phyloP scores from a whole-genome alignment of 768 basidiomycete genomes.

The Termitomyces sp. region DNA sequence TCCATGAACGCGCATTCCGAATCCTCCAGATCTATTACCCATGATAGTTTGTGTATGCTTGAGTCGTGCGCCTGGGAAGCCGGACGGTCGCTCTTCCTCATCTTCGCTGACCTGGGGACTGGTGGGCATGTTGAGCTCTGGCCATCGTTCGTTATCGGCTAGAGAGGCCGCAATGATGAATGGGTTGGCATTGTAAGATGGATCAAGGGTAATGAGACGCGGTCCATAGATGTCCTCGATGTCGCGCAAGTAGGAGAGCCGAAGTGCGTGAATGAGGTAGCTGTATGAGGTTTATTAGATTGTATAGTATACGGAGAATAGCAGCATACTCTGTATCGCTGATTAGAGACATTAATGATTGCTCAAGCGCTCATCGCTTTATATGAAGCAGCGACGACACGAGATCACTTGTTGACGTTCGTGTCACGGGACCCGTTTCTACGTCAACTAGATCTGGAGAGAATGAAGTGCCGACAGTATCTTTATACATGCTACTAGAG shows the following conservation, averaged over 20 bases:
- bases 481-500: no score
- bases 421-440: background rate
- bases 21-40: conserved; percentile 64
- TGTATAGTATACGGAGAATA: background rate
- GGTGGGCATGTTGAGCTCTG: conserved; percentile 70
- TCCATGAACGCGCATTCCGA: conserved; percentile 76
- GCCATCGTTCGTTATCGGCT: conserved; percentile 79
- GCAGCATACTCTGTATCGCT: conserved; percentile 56
- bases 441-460: no score
- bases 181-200: conserved; percentile 74
- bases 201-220: conserved; percentile 77
- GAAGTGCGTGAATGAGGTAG: conserved; percentile 79
- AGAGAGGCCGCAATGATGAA: conserved; percentile 80
- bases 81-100: conserved; percentile 49
- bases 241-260: conserved; percentile 83
- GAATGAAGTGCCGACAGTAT: no score
- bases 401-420: no score
- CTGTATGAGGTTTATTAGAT: conserved; percentile 22
- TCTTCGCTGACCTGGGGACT: conserved; percentile 75
- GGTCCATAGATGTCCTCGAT: conserved; percentile 85
- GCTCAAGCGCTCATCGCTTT: no score
- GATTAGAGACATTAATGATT: conserved; percentile 54
- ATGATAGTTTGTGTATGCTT: conserved; percentile 91
- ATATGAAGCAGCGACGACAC: no score
- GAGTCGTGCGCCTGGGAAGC: conserved; percentile 52